These are phyloP conservation scores for Coemansia sp. DNA, from an alignment of 192 early-diverging fungal species.

Conservation along the genomic window DNA sequence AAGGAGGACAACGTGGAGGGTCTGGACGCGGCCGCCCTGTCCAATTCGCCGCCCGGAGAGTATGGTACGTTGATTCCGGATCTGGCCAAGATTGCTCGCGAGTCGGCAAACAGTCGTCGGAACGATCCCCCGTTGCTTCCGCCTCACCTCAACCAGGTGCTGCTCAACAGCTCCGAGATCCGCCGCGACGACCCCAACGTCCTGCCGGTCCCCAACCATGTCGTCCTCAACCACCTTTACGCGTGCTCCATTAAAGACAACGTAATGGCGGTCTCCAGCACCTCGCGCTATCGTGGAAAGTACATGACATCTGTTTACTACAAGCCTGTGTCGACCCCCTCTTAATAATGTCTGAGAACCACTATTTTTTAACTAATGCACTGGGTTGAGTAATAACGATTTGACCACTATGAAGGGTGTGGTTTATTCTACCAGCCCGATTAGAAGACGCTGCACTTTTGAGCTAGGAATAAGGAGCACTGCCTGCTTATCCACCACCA, in stretches of 20 bases:
- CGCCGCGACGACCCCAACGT: conserved; percentile 76
- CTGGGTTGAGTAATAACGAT: no score
- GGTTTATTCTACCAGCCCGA: no score
- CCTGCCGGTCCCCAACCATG: conserved; percentile 88
- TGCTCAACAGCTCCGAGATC: conserved; percentile 73
- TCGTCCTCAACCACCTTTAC: conserved; percentile 92
- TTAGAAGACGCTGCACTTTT: no score
- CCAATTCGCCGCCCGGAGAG: conserved; percentile 62
- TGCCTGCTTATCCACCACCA: no score
- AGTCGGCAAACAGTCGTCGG: conserved; percentile 31
- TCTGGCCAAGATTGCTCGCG: conserved; percentile 39
- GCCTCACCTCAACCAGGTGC: conserved; percentile 88
- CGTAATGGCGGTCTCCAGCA: conserved; percentile 90
- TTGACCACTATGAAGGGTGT: no score
- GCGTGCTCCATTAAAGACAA: conserved; percentile 94
- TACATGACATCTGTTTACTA: conserved; percentile 56
- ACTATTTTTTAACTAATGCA: no score
- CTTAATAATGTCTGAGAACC: no score
- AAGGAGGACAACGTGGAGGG: conserved; percentile 53
- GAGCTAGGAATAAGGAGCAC: no score
- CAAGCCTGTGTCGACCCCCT: conserved; percentile 40
- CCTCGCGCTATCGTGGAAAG: conserved; percentile 92
- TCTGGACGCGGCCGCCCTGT: conserved; percentile 45
- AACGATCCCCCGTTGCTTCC: conserved; percentile 83
- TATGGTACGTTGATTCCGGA: conserved; percentile 63